phyloP scores from a whole-genome alignment of 352 stramenopile species.

The Globisporangium alternatum region DNA sequence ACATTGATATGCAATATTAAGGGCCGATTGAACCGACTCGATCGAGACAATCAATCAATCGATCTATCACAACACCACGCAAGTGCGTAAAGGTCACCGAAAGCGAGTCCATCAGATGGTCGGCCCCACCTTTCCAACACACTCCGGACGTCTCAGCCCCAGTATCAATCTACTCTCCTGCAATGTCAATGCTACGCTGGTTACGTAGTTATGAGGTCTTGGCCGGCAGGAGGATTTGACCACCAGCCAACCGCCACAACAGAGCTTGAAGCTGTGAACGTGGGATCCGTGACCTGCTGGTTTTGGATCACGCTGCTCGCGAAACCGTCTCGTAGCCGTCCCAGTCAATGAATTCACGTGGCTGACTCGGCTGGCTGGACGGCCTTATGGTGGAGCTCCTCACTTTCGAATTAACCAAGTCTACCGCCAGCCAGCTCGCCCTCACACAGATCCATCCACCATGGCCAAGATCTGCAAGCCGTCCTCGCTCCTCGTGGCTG shows the following conservation, averaged over 20 bases:
- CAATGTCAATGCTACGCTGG: no score
- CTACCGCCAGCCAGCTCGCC: neutral
- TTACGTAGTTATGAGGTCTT: neutral
- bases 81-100: slow-evolving; percentile 7
- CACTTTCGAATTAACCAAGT: slow-evolving; percentile 12
- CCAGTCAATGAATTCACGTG: neutral
- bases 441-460: neutral
- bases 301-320: slow-evolving; percentile 2
- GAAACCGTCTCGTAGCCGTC: slow-evolving; percentile 3
- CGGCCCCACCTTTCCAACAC: slow-evolving; percentile 4
- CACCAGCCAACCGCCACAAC: neutral
- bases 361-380: neutral
- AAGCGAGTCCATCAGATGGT: slow-evolving; percentile 9
- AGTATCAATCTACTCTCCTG: neutral
- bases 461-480: slow-evolving; percentile 15
- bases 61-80: no score
- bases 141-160: neutral
- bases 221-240: no score
- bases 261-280: slow-evolving; percentile 3
- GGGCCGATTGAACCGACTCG: neutral
- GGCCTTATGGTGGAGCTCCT: neutral
- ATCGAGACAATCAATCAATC: neutral
- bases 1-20: neutral
- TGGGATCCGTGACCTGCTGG: slow-evolving; percentile 10
- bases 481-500: slow-evolving; percentile 8